These are phyloP conservation scores for Xanthoparmelia taractica DNA, from an alignment of 495 filamentous ascomycete genomes.

Conservation along the genomic window DNA sequence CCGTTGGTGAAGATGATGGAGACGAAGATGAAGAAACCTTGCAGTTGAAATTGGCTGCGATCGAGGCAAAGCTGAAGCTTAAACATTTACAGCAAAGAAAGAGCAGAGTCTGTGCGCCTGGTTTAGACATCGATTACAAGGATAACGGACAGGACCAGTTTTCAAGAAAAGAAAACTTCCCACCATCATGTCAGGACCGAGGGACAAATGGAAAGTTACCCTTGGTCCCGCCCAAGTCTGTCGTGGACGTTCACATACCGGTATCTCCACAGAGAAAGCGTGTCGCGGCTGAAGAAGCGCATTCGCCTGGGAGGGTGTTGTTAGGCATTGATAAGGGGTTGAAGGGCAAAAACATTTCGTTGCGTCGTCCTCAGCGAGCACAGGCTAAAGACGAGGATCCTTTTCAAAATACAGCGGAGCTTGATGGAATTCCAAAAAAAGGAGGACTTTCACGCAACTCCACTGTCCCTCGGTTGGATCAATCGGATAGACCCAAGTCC, in stretches of 20 bases:
- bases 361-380: slow-evolving; percentile 60
- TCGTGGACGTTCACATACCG: slow-evolving; percentile 61
- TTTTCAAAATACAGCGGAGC: slow-evolving; percentile 22
- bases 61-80: slow-evolving; percentile 79
- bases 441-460: slow-evolving; percentile 4
- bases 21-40: slow-evolving; percentile 90
- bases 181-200: slow-evolving; percentile 7
- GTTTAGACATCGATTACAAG: slow-evolving; percentile 11
- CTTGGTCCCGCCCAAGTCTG: slow-evolving; percentile 7
- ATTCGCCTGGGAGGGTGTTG: slow-evolving; percentile 69
- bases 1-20: slow-evolving; percentile 44
- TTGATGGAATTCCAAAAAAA: slow-evolving; percentile 18
- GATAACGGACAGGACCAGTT: slow-evolving; percentile 21
- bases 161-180: slow-evolving; percentile 21
- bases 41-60: slow-evolving; percentile 71
- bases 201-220: not conserved
- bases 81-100: slow-evolving; percentile 69
- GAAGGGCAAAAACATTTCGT: slow-evolving; percentile 71
- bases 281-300: slow-evolving; percentile 43
- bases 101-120: slow-evolving; percentile 29
- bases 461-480: not conserved
- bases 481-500: slow-evolving; percentile 45
- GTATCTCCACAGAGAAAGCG: slow-evolving; percentile 62
- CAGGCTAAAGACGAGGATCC: slow-evolving; percentile 33
- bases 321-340: slow-evolving; percentile 88